phyloP scores from a whole-genome alignment of 768 basidiomycete genomes.

The Hypholoma fasciculare region DNA sequence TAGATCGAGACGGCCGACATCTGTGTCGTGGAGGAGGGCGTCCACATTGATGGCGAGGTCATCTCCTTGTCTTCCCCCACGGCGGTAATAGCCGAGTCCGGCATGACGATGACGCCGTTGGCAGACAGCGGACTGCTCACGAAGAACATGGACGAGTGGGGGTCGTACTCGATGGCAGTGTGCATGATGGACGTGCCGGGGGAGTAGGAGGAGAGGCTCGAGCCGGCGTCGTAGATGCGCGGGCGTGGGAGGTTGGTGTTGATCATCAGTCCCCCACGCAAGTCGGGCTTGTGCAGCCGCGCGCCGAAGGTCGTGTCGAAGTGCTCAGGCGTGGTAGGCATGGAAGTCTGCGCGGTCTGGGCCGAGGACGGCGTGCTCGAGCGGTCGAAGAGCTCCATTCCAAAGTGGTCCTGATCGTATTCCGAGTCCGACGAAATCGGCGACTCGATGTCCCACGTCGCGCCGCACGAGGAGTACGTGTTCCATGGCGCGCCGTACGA shows the following conservation, averaged over 20 bases:
- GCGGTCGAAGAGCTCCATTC: slow-evolving; percentile 44
- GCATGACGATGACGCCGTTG: slow-evolving; percentile 35
- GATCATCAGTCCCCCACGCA: slow-evolving; percentile 53
- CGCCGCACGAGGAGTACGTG: slow-evolving; percentile 45
- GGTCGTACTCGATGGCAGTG: slow-evolving; percentile 70
- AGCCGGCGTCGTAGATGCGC: slow-evolving; percentile 46
- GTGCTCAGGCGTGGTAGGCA: slow-evolving; percentile 60
- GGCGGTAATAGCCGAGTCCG: slow-evolving; percentile 38
- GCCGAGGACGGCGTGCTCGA: slow-evolving; percentile 51
- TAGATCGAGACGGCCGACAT: slow-evolving; percentile 49
- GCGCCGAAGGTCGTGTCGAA: slow-evolving; percentile 41
- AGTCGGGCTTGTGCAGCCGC: slow-evolving; percentile 32
- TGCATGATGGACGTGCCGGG: slow-evolving; percentile 69
- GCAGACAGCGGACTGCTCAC: slow-evolving; percentile 45
- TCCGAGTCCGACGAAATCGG: slow-evolving; percentile 47
- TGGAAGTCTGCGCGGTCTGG: slow-evolving; percentile 51
- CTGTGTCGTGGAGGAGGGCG: slow-evolving; percentile 41
- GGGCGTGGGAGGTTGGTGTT: slow-evolving; percentile 52
- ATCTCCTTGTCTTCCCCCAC: slow-evolving; percentile 57
- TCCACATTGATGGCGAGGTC: slow-evolving; percentile 51
- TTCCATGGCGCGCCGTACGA: slow-evolving; percentile 43
- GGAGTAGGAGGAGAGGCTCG: slow-evolving; percentile 42
- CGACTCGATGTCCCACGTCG: slow-evolving; percentile 57
- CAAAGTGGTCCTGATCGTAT: slow-evolving; percentile 25
- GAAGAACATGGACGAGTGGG: slow-evolving; percentile 59